Evolutionary conservation across 2,329 filamentous ascomycete species (phyloP).

Genomic region (Fusarium coicis): DNA sequence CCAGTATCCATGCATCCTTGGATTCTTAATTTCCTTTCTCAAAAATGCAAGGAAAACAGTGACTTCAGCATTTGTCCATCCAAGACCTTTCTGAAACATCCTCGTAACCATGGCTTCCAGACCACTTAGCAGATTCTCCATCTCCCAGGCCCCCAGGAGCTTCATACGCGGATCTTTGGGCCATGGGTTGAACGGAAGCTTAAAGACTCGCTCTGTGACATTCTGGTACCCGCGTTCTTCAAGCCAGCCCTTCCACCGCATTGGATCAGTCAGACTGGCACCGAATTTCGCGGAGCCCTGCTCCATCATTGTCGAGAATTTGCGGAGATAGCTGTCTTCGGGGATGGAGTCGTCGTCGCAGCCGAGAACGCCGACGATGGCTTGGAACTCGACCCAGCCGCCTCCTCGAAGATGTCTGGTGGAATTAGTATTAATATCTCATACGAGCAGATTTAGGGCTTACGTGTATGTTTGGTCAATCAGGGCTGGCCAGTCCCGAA

Average conservation of each 20-base stretch:
- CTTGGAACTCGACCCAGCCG: slow-evolving; percentile 39
- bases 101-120: slow-evolving; percentile 47
- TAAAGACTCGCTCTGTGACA: slow-evolving; percentile 57
- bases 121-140: slow-evolving; percentile 38
- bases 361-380: slow-evolving; percentile 38
- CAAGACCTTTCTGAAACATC: slow-evolving; percentile 46
- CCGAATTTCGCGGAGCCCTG: slow-evolving; percentile 44
- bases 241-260: slow-evolving; percentile 50
- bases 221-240: slow-evolving; percentile 63
- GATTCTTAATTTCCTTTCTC: slow-evolving; percentile 38
- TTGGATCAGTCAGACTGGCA: slow-evolving; percentile 43
- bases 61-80: slow-evolving; percentile 37
- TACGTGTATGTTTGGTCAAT: slow-evolving; percentile 51
- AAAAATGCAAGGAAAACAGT: slow-evolving; percentile 35
- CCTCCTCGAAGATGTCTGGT: slow-evolving; percentile 23
- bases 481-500: slow-evolving; percentile 47
- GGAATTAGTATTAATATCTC: not conserved
- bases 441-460: rapidly evolving
- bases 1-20: slow-evolving; percentile 38
- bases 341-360: slow-evolving; percentile 39
- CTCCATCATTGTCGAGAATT: slow-evolving; percentile 44
- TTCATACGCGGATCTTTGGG: slow-evolving; percentile 61
- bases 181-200: slow-evolving; percentile 61
- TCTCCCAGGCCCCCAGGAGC: slow-evolving; percentile 54
- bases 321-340: slow-evolving; percentile 36